Conservation (phyloP, 1,139 yeast species). For the Protomyces inouyei region DNA sequence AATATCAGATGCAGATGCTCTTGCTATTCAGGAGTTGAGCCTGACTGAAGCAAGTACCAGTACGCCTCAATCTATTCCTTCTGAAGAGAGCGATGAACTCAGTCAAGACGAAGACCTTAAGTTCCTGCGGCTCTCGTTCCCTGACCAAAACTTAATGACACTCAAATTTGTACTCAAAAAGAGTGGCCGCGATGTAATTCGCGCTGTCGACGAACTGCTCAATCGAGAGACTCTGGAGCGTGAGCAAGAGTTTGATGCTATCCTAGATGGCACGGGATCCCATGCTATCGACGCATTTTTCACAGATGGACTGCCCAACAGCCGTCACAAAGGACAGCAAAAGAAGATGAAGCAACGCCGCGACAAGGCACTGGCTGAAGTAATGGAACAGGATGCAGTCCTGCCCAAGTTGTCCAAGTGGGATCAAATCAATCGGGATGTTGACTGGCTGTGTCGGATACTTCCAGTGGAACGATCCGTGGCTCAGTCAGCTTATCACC, state of each 20-base stretch:
- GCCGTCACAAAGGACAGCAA: not conserved
- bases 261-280: conserved; percentile 1
- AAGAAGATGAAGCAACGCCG: not conserved
- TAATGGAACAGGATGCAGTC: not conserved
- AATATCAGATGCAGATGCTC: not conserved
- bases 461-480: not conserved
- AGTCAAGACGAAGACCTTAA: conserved; percentile 13
- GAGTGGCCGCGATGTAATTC: conserved; percentile 20
- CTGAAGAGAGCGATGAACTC: not conserved
- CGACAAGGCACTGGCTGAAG: not conserved
- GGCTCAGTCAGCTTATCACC: conserved; percentile 16
- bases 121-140: conserved; percentile 26
- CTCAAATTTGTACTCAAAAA: conserved; percentile 23
- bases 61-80: not conserved
- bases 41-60: not conserved
- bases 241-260: conserved; percentile 8
- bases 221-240: conserved; percentile 25
- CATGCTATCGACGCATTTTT: conserved; percentile 14
- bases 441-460: conserved; percentile 9
- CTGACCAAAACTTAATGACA: conserved; percentile 7
- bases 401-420: conserved; percentile 8
- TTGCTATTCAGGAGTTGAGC: not conserved
- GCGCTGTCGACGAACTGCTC: conserved; percentile 27
- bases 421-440: conserved; percentile 19
- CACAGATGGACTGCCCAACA: not conserved